Evolutionary conservation across 129 eudicot species (phyloP), one percentile per base, ranked within the genome.

Genomic region (Artemisia argyi): DNA sequence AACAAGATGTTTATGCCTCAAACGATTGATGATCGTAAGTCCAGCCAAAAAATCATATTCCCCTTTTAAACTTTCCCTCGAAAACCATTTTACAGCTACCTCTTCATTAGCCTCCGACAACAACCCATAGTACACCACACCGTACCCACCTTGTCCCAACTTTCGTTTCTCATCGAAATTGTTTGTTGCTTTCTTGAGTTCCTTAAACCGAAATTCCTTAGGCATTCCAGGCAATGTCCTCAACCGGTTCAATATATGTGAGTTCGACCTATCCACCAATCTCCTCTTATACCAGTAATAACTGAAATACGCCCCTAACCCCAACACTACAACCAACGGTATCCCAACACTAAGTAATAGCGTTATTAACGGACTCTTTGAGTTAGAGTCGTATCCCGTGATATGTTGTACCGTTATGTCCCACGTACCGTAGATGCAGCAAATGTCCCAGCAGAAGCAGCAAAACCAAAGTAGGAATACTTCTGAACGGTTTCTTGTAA

Each of bases 91-190:
- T 1, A 92, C 96, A 4, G 98, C 98, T 44, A 92, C 83, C 78
- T 89, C 98, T 55, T 28, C 72, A 3, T 30, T 30, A 30, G 4
- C 35, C 67, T 78, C 78, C 16, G 79, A 80, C 79, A 92, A 71
- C 4, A 72, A 18, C 1, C 96, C 98, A 58, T 68, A 78, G 68
- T 83, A 92, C 22, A 92, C 98, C 48, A 83, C 88, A 9, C 98
- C 98, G 74, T 69, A 92, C 12, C 98, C 98, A 7, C 98, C 98
- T 76, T 92, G 88, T 18, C 98, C 98, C 18, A 92, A 75, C 83
- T 87, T 89, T 56, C 80, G 26, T 83, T 76, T 87, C 63, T 85
- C 98, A 49, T 92, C 95, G 19, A 92, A 92, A 19, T 86, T 84
- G 65, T 87, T 85, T 13, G 98, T 92, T 44, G 98, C 98, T 52